phyloP scores from a whole-genome alignment of 108 stramenopile genomes.

The Skeletonema menzelii region DNA sequence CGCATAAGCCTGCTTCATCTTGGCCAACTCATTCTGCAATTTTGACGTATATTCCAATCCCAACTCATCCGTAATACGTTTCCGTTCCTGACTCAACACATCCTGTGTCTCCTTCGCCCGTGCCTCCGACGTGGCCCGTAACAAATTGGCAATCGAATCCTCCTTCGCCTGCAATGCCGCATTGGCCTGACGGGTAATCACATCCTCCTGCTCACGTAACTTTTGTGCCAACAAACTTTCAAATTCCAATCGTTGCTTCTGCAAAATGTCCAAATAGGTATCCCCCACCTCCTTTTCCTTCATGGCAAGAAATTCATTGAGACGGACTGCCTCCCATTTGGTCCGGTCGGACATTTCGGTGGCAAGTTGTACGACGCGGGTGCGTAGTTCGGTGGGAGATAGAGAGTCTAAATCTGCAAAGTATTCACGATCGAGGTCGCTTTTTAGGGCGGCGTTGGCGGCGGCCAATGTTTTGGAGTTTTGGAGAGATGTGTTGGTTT shows the following conservation, averaged over 20 bases:
- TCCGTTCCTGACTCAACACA: constrained; percentile 18
- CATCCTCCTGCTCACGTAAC: constrained; percentile 64
- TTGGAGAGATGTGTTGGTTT: constrained; percentile 3
- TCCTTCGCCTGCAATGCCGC: constrained; percentile 74
- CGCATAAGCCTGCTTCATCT: constrained; percentile 52
- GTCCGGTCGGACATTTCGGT: constrained; percentile 80
- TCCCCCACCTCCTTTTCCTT: constrained; percentile 77
- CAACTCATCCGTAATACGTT: constrained; percentile 42
- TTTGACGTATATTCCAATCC: constrained; percentile 27
- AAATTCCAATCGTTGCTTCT: constrained; percentile 78
- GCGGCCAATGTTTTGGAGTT: constrained; percentile 15
- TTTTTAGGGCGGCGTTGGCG: constrained; percentile 24
- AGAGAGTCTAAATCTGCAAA: constrained; percentile 58
- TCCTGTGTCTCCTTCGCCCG: constrained; percentile 51
- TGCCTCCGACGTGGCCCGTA: constrained; percentile 56
- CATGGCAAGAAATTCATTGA: constrained; percentile 78
- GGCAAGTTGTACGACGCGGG: constrained; percentile 74
- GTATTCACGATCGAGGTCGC: constrained; percentile 49
- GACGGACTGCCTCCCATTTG: constrained; percentile 85
- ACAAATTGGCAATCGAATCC: constrained; percentile 50
- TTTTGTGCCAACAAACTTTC: constrained; percentile 57
- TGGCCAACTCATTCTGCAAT: constrained; percentile 46
- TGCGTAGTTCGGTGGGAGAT: constrained; percentile 50
- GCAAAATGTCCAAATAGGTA: constrained; percentile 55
- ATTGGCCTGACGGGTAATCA: constrained; percentile 48